Base-by-base conservation (phyloP, 768 basidiomycete species). In the Kwoniella botswanensis region DNA sequence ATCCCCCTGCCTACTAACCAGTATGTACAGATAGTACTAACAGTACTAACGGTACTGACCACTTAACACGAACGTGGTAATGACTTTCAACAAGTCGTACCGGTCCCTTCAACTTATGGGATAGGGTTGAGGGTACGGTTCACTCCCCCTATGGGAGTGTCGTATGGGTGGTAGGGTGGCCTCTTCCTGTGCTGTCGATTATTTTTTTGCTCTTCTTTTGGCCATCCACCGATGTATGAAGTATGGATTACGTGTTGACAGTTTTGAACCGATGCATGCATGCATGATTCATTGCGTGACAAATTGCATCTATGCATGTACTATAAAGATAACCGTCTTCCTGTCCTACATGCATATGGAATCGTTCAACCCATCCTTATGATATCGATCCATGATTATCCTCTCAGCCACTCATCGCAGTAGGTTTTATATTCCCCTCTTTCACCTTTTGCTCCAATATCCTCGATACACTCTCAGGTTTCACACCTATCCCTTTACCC, bases 361-460 rank as follows among this genome's bases (percentile, higher is more conserved):
- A 35, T 35, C 35, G 35, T 50, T 18, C 18, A 50, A 13, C 46
- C 46, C 46, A 50, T 15, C 12, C 12, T 17, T 50, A 6, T 50
- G 46, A 50, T 50, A 3, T 13, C 46, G 0, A 11, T 50, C 46
- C 12, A 50, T 50, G 46, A 18, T 50, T 6, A 50, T 50, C 46
- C 46, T 1, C 46, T 50, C 46, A 50, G 26, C 53, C 21, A 41
- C 50, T 52, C 26, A 65, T 21, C 24, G 71, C 74, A 61, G 68
- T 76, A 42, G 75, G 75, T 43, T 67, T 74, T 67, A 79, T 65
- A 58, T 67, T 57, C n/a, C 74, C 78, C 22, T 46, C 52, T 64
- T 74, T 73, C 50, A 74, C 68, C 62, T 55, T 64, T 12, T 64
- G 55, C 50, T 71, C 55, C n/a, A 68, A 46, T 11, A 58, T 68